phyloP scores from a whole-genome alignment of 257 asterid species.

The Capsicum rhomboideum region DNA sequence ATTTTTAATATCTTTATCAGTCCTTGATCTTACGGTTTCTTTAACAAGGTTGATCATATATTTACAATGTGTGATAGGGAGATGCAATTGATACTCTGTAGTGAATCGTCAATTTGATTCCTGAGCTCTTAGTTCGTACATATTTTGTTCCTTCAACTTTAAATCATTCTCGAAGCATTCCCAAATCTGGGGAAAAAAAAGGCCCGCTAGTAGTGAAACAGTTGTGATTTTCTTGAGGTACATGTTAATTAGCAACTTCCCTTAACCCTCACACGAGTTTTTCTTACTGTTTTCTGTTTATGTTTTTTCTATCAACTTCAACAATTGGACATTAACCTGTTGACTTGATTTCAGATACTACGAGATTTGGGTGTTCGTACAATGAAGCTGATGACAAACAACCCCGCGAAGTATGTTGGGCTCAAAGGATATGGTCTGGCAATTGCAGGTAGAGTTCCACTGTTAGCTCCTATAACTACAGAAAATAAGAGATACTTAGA shows the following conservation, averaged over 20 bases:
- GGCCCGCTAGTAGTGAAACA: not conserved
- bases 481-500: conserved; percentile 82
- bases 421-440: conserved; percentile 92
- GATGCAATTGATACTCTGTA: not conserved
- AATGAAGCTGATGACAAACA: conserved; percentile 94
- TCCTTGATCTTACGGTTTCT: not conserved
- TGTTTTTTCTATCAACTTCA: not conserved
- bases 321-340: not conserved
- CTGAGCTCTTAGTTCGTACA: not conserved
- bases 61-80: not conserved
- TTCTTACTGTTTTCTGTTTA: not conserved
- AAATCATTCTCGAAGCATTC: not conserved
- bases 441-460: conserved; percentile 75
- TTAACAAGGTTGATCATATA: not conserved
- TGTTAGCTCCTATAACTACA: conserved; percentile 64
- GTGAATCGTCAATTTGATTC: not conserved
- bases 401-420: conserved; percentile 88
- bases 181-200: not conserved
- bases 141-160: not conserved
- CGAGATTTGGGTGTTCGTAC: conserved; percentile 95
- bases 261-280: not conserved
- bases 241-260: not conserved
- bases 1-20: not conserved
- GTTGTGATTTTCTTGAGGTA: not conserved
- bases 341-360: conserved; percentile 49